Evolutionary conservation across 1,139 yeast species (phyloP), one percentile per base, ranked within the genome.

Genomic region (Ashbya aceris): DNA sequence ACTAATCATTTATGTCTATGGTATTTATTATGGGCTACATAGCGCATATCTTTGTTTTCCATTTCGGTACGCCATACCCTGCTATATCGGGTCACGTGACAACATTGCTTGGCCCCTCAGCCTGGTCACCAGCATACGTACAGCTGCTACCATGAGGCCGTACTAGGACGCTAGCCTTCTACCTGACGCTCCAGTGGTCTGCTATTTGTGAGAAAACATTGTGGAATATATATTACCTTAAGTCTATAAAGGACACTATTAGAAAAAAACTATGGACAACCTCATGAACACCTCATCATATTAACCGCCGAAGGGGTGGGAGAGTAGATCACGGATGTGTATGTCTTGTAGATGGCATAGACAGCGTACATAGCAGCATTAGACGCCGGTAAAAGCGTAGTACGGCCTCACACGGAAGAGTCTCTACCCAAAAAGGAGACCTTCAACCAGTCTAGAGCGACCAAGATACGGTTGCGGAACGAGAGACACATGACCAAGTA

Each of bases 401-500:
- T 17, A 20, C 13, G 23, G 33, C 33, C 13, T 48, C 44, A 58
- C 38, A 56, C 60, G 33, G 81, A 74, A 43, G 77, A 73, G 65
- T 86, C 95, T 69, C 97, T 83, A 47, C 97, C 97, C 61, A 87
- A 84, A 60, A 86, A 65, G 56, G 80, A 74, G 49, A 85, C 83
- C 72, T 86, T 87, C 53, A 77, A 60, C 96, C 96, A 87, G 65
- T 89, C 96, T 58, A 83, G 69, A 51, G 79, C 74, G 46, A 87
- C 94, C 61, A 86, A 73, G 50, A 85, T 70, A 73, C 85, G 89
- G 72, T 84, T 86, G 69, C 87, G 80, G 58, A 83, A 79, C 41
- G 93, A 79, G 65, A 89, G 79, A 68, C 93, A 83, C 96, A 87
- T 87, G 66, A 85, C 79, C 54, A 89, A 76, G 67, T 89, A 87